Evolutionary conservation across 495 filamentous ascomycete species (phyloP), one percentile per base, ranked within the genome.

Genomic region (Mycothermus thermophilus): DNA sequence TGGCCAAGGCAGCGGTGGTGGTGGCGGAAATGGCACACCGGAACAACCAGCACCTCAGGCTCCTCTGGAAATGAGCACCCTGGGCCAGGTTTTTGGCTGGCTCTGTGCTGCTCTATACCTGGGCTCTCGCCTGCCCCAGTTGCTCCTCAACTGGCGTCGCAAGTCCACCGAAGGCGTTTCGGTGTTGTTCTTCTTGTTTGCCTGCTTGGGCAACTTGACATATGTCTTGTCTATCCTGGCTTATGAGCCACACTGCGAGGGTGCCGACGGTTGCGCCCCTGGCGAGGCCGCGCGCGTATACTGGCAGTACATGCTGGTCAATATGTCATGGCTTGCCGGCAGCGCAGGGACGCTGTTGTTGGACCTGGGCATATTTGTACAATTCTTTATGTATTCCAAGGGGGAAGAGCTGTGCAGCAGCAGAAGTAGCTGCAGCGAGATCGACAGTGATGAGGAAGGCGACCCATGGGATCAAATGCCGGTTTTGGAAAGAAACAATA

Each of bases 131-230:
- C 50, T 95, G 8, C 90, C 90, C 0, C 90, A 97, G 55, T 64
- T 97, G 6, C 60, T 94, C 4, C 72, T 95, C 20, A 97, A 97
- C 51, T 88, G 79, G 57, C 70, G 77, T 1, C 76, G 90, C 25
- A 93, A 90, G 55, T 80, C 74, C 19, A 94, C 86, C 1, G 87
- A 94, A 20, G 90, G 88, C 2, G 75, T 97, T 4, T 85, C 80
- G 13, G 66, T 93, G 46, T 64, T 97, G 0, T 97, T 97, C 63
- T 97, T 97, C 62, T 61, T 96, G 12, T 97, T 97, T 51, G 90
- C 88, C 6, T 94, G 86, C 52, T 69, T 95, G 14, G 90, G 90
- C 3, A 97, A 97, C 48, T 45, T 88, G 35, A 93, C 88, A 0
- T 97, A 92, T 48, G 85, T 95, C 4, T 51, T 93, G 12, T 80